Base-by-base conservation (phyloP, 2,329 filamentous ascomycete species). In the Xylariaceae sp. region DNA sequence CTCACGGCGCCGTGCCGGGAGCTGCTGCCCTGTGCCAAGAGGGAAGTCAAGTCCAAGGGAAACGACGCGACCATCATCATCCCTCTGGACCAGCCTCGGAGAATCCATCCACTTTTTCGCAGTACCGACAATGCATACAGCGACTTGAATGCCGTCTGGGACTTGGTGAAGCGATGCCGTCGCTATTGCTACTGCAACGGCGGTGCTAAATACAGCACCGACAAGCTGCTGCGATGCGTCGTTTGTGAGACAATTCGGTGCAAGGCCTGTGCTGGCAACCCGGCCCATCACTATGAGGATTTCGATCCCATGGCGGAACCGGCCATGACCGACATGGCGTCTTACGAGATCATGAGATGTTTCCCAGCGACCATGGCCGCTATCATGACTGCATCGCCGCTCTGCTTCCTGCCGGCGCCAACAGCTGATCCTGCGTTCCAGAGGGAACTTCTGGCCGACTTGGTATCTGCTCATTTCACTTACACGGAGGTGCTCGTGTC, bases 141-240 rank as follows among this genome's bases (percentile, higher is more conserved):
- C 3, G 11, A 34, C 3, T 14, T 51, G 16, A 23, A 49, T 9
- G 12, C 29, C 0, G 38, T 61, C 2, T 39, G 38, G 4, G 18
- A 41, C 12, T 24, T 54, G 2, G 31, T 39, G 7, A 15, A 30
- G 8, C 43, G 38, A 16, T 47, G 48, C 14, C 57, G 62, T 3
- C 51, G 55, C 7, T 63, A 63, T 36, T 67, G 64, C 40, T 63
- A 63, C 36, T 67, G 64, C 40, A 58, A 61, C 16, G 52, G 53
- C 9, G 51, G 48, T 6, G 54, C 51, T 8, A 59, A 56, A 17
- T 58, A 61, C 26, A 60, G 53, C 28, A 50, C 53, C 3, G 43
- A 50, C 1, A 34, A 50, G 2, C 50, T 56, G 8, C 4, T 53
- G 32, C 33, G 47, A 8, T 70, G 67, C 40, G n/a, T 27, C 0